A percentile compares a stretch with the other conserved stretches of the same genome.
Conservation (phyloP, 129 eudicot species). For the Flaveria bidentis region DNA sequence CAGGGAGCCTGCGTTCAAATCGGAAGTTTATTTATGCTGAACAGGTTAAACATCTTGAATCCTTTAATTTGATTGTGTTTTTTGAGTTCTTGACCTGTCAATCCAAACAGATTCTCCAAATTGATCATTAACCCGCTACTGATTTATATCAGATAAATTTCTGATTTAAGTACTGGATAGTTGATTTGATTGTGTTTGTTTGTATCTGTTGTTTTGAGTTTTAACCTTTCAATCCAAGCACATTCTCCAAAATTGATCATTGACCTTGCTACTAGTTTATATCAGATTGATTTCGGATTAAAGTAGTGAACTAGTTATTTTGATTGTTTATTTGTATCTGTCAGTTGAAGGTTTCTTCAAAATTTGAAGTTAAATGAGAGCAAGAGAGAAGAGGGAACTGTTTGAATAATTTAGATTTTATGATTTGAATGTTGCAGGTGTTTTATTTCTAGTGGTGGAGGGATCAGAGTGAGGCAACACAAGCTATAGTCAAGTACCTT, state of each 20-base stretch:
- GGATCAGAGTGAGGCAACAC: slow-evolving; percentile 64
- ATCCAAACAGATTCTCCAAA: neutral
- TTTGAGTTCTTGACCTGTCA: slow-evolving; percentile 7
- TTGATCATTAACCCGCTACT: neutral
- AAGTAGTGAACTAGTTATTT: neutral
- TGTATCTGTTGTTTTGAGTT: slow-evolving; percentile 1
- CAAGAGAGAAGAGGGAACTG: neutral
- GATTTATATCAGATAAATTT: neutral
- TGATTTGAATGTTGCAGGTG: slow-evolving; percentile 48
- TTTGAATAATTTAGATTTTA: no score
- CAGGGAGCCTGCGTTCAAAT: slow-evolving; percentile 83
- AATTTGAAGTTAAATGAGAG: neutral
- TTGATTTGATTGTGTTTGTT: neutral
- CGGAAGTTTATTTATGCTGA: slow-evolving; percentile 77
- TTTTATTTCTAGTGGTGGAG: slow-evolving; percentile 93
- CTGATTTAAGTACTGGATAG: slow-evolving; percentile 35
- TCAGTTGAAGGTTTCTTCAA: neutral
- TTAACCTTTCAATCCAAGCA: neutral
- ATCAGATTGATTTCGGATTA: neutral
- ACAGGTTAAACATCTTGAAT: slow-evolving; percentile 45
- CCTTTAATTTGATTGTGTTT: neutral
- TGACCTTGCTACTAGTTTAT: no score
- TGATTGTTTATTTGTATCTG: neutral
- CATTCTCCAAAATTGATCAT: neutral
- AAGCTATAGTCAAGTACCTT: slow-evolving; percentile 54